These are phyloP conservation scores for Piloderma croceum DNA, from an alignment of 768 basidiomycete species.

Conservation along the genomic window DNA sequence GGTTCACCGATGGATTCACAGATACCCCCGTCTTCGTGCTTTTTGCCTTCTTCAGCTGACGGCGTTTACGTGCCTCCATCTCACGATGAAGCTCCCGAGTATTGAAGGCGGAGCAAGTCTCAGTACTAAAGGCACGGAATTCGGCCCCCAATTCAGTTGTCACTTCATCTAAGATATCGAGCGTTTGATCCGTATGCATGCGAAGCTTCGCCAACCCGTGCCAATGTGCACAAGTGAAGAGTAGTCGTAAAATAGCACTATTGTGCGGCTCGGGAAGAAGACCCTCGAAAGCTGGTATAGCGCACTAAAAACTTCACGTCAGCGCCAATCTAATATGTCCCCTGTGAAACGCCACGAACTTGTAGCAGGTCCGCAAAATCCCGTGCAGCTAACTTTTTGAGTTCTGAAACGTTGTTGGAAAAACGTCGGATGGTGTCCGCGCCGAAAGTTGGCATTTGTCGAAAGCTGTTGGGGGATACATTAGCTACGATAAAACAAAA, in stretches of 20 bases:
- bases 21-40: too few species aligned
- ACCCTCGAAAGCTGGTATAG: slow-evolving; percentile 29
- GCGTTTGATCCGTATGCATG: slow-evolving; percentile 31
- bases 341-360: slow-evolving; percentile 1
- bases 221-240: slow-evolving; percentile 32
- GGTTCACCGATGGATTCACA: too few species aligned
- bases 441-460: slow-evolving; percentile 10
- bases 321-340: background rate
- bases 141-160: slow-evolving; percentile 25
- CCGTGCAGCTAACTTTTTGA: slow-evolving; percentile 21
- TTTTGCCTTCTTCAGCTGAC: too few species aligned
- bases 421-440: slow-evolving; percentile 10
- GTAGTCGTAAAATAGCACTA: slow-evolving; percentile 24
- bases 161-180: slow-evolving; percentile 18
- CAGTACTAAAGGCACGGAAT: slow-evolving; percentile 32
- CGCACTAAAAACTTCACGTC: too few species aligned
- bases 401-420: slow-evolving; percentile 9
- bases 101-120: slow-evolving; percentile 14
- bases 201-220: slow-evolving; percentile 37
- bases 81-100: slow-evolving; percentile 31
- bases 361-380: slow-evolving; percentile 22
- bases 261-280: slow-evolving; percentile 17
- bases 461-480: too few species aligned
- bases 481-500: too few species aligned
- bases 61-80: slow-evolving; percentile 17